These are phyloP conservation scores for Bipolaris victoriae DNA, from an alignment of 2,329 filamentous ascomycete genomes.

Conservation along the genomic window DNA sequence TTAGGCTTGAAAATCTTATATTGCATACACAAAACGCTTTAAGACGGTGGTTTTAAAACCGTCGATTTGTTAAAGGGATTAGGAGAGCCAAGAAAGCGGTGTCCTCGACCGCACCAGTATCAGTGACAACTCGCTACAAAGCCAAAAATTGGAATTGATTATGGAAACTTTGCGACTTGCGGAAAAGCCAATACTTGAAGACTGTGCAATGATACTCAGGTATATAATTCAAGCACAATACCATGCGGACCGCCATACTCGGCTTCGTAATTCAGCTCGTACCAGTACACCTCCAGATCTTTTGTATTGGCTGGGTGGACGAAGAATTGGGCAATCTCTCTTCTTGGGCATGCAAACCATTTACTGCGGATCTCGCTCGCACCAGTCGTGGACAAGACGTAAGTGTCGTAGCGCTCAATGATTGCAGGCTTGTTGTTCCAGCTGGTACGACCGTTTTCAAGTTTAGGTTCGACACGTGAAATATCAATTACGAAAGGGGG, in stretches of 20 bases:
- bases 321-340: slow-evolving; percentile 36
- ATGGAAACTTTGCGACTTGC: no score
- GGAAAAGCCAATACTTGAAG: no score
- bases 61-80: no score
- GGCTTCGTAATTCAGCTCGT: slow-evolving; percentile 35
- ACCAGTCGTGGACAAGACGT: not conserved
- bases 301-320: slow-evolving; percentile 27
- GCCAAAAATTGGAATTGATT: no score
- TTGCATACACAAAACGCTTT: no score
- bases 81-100: no score
- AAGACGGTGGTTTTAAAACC: no score
- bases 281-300: slow-evolving; percentile 37
- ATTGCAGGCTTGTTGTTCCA: slow-evolving; percentile 35
- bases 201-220: not conserved
- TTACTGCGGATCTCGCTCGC: slow-evolving; percentile 13
- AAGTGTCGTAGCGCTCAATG: slow-evolving; percentile 11
- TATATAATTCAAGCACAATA: slow-evolving; percentile 39
- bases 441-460: slow-evolving; percentile 36
- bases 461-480: slow-evolving; percentile 25
- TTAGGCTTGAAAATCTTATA: no score
- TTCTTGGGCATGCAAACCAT: slow-evolving; percentile 31
- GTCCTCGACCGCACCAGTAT: no score
- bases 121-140: no score
- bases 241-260: slow-evolving; percentile 35
- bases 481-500: slow-evolving; percentile 36